These are phyloP conservation scores for Haplosporangium sp. DNA, from an alignment of 371 early-diverging fungal species.

Conservation along the genomic window DNA sequence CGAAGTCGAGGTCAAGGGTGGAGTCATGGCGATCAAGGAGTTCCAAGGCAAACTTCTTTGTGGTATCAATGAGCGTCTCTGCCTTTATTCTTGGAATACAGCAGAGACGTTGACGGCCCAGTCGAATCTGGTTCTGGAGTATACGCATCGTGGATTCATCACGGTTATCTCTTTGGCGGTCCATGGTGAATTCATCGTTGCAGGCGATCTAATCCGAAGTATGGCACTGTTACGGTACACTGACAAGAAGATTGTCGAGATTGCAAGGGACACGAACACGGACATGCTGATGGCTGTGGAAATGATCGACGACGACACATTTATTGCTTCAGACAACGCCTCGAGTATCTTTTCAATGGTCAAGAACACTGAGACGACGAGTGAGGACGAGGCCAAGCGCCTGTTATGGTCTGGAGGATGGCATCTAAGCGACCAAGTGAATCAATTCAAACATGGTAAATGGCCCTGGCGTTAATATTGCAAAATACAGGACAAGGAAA, in stretches of 20 bases:
- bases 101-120: slow-evolving; percentile 20
- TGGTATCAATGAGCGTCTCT: slow-evolving; percentile 65
- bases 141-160: slow-evolving; percentile 69
- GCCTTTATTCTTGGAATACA: slow-evolving; percentile 56
- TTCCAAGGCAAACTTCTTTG: slow-evolving; percentile 67
- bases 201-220: slow-evolving; percentile 92
- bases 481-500: not conserved
- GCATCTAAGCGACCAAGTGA: slow-evolving; percentile 87
- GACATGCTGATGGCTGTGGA: slow-evolving; percentile 79
- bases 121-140: slow-evolving; percentile 51
- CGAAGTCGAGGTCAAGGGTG: slow-evolving; percentile 59
- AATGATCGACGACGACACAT: slow-evolving; percentile 68
- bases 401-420: slow-evolving; percentile 74
- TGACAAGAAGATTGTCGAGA: slow-evolving; percentile 61
- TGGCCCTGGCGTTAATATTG: not conserved
- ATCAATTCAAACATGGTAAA: slow-evolving; percentile 78
- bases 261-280: slow-evolving; percentile 72
- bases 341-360: slow-evolving; percentile 72
- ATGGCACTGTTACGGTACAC: slow-evolving; percentile 70
- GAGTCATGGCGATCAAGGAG: slow-evolving; percentile 64
- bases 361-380: slow-evolving; percentile 58
- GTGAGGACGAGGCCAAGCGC: slow-evolving; percentile 59
- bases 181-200: slow-evolving; percentile 75
- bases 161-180: slow-evolving; percentile 68
- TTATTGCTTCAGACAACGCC: slow-evolving; percentile 71